Evolutionary conservation across 1,284 basidiomycete species (phyloP).

Genomic region (Austroboletus novae-zelandiae): DNA sequence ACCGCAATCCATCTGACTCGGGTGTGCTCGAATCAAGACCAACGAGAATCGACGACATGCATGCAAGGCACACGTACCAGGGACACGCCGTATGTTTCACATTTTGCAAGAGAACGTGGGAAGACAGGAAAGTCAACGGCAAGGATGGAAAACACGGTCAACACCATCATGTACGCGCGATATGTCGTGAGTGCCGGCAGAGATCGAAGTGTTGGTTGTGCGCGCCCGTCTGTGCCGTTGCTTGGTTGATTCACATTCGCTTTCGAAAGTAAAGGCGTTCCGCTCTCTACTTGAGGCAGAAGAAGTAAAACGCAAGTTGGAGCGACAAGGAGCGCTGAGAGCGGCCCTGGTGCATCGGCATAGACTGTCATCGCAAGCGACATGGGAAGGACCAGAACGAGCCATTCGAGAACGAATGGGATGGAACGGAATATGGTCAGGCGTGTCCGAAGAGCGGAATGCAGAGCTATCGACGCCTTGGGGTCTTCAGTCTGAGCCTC

Average conservation of each 20-base stretch:
- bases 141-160: conserved; percentile 89
- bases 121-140: conserved; percentile 97
- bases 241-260: conserved; percentile 20
- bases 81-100: conserved; percentile 92
- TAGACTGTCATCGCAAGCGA: conserved; percentile 79
- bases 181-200: conserved; percentile 84
- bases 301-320: conserved; percentile 45
- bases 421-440: conserved; percentile 36
- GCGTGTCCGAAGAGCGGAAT: conserved; percentile 57
- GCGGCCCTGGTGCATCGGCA: conserved; percentile 52
- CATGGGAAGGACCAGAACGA: conserved; percentile 70
- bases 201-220: conserved; percentile 32
- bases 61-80: conserved; percentile 52
- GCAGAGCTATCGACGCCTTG: conserved; percentile 71
- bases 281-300: conserved; percentile 42
- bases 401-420: conserved; percentile 57
- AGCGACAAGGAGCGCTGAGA: conserved; percentile 51
- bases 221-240: conserved; percentile 2
- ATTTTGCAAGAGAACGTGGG: conserved; percentile 86
- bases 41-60: background rate
- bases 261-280: conserved; percentile 50
- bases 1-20: conserved; percentile 89
- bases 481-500: conserved; percentile 14
- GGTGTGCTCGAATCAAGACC: conserved; percentile 4
- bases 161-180: conserved; percentile 92